A percentile compares a stretch with the other conserved stretches of the same genome.
Evolutionary conservation across 2,329 filamentous ascomycete genomes (phyloP).

Genomic region (Colletotrichum abscissum): DNA sequence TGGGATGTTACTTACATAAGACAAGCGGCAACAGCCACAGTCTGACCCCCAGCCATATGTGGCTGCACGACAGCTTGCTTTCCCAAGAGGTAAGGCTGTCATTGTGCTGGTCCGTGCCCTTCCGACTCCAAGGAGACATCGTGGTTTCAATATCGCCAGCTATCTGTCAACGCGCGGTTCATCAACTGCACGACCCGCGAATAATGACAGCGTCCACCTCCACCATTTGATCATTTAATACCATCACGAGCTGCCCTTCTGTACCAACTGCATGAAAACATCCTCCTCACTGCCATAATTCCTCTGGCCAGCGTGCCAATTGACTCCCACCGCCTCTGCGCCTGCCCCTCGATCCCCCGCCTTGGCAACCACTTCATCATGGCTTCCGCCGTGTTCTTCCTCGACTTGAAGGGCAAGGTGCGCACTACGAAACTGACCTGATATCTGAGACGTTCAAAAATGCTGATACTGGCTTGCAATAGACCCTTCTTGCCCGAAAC

Average conservation of each 20-base stretch:
- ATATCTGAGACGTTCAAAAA: background rate
- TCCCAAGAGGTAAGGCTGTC: conserved; percentile 25
- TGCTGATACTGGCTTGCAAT: conserved; percentile 41
- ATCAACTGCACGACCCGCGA: conserved; percentile 20
- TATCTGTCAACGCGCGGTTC: conserved; percentile 7
- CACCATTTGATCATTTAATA: conserved; percentile 4
- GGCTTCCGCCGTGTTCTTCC: conserved; percentile 98
- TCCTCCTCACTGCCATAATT: conserved; percentile 30
- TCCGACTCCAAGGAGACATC: conserved; percentile 33
- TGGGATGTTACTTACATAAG: too few species aligned
- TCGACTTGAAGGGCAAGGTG: conserved; percentile 99
- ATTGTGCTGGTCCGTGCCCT: conserved; percentile 25
- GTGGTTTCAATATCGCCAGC: conserved; percentile 36
- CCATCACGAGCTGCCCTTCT: conserved; percentile 2
- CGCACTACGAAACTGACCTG: background rate
- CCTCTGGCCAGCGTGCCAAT: conserved; percentile 43
- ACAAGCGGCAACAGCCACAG: too few species aligned
- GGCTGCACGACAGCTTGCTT: background rate
- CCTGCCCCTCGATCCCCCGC: conserved; percentile 41
- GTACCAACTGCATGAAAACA: conserved; percentile 21
- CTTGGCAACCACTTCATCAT: conserved; percentile 63
- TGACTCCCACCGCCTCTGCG: conserved; percentile 38
- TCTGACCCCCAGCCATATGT: background rate
- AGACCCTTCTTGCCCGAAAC: conserved; percentile 98
- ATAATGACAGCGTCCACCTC: conserved; percentile 11